phyloP scores from a whole-genome alignment of 176 grass and related monocot genomes.

The Aegilops umbellulata region DNA sequence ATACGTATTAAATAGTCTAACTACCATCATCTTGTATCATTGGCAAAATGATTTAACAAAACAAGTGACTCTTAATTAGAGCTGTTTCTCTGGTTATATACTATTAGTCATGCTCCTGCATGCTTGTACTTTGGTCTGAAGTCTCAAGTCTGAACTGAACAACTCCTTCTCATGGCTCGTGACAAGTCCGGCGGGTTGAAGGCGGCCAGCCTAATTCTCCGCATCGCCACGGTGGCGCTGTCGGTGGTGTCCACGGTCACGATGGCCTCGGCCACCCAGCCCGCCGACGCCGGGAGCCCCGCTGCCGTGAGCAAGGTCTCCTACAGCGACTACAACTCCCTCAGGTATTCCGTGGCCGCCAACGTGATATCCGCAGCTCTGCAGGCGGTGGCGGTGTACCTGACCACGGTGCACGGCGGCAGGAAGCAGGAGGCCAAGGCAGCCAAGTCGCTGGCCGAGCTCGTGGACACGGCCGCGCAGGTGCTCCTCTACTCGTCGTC shows the following conservation, averaged over 20 bases:
- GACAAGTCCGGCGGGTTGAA: background rate
- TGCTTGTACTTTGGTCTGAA: background rate
- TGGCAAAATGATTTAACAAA: background rate
- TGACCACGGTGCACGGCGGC: background rate
- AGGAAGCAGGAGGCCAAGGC: background rate
- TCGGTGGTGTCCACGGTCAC: background rate
- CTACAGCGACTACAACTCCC: slow-evolving; percentile 24
- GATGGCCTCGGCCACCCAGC: background rate
- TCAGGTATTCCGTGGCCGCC: slow-evolving; percentile 2
- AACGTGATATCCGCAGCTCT: slow-evolving; percentile 5
- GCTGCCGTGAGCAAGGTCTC: background rate
- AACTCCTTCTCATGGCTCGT: slow-evolving; percentile 14
- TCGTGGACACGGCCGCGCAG: slow-evolving; percentile 5
- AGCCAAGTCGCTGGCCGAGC: background rate
- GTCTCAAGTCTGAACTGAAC: background rate
- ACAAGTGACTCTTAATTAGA: background rate
- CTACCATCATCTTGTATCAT: background rate
- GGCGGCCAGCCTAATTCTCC: slow-evolving; percentile 3
- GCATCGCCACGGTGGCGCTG: slow-evolving; percentile 5
- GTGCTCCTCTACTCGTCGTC: slow-evolving; percentile 26
- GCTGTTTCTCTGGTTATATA: background rate
- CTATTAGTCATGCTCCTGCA: background rate
- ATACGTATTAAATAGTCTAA: background rate
- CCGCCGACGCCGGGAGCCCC: background rate
- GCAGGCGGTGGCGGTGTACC: slow-evolving; percentile 7